Base-by-base conservation (phyloP, 192 early-diverging fungal species). In the Backusella morwellensis region DNA sequence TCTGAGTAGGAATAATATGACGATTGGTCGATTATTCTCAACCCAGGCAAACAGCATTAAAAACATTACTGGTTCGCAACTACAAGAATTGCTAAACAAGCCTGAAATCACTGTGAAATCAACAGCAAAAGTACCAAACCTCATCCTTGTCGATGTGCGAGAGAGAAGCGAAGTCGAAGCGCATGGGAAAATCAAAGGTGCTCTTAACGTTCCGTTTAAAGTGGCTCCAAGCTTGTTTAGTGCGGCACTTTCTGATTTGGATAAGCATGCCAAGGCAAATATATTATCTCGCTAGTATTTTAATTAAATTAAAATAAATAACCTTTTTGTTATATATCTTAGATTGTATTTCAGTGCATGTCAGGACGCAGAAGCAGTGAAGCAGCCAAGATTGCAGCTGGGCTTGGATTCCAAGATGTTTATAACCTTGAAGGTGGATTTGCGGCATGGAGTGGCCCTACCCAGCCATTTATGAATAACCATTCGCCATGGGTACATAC, bases 401-500 rank as follows among this genome's bases (percentile, higher is more conserved):
- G 70, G 12, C 38, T 75, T 41, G 80, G 77, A 11, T 82, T 78
- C 38, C 52, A 72, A 17, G 34, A 78, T 63, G 73, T 77, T 19
- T 78, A 42, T 56, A 78, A 74, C 38, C 35, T 78, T 41, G 77
- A 75, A 40, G 80, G 77, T 21, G 77, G 80, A 4, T 66, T 75
- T 35, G 36, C 38, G 52, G 59, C 35, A 52, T 67, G 77, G 34
- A 69, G 6, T 17, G 40, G 74, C 14, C 80, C 80, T n/a, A n/a
- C 71, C 23, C 73, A 82, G 40, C 68, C 77, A 2, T 82, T 78
- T 29, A 50, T 47, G 19, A 78, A 82, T 15, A 82, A 82, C 21
- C 80, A 82, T 67, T 78, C 80, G 15, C 77, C 80, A 52, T 75
- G 77, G 70, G 70, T 82, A 1, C 77, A 82, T 59, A 75, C 80